phyloP scores from a whole-genome alignment of 345 rosid genomes.

The Draba incana region DNA sequence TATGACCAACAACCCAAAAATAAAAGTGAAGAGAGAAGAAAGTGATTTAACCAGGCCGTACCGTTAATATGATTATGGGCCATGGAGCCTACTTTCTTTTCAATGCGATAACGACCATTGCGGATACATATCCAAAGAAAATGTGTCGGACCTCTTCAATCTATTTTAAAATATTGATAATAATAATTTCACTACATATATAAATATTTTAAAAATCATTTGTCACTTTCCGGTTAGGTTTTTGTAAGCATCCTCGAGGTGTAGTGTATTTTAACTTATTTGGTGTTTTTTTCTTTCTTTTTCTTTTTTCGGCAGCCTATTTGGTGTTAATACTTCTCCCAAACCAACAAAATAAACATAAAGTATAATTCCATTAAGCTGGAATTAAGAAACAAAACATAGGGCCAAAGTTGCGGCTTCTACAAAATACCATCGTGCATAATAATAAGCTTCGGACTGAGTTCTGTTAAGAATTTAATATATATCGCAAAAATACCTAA shows the following conservation, averaged over 20 bases:
- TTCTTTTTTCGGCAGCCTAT: no score
- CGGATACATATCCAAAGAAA: slow-evolving; percentile 28
- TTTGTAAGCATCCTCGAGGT: neutral
- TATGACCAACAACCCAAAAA: slow-evolving; percentile 26
- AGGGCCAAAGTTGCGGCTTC: neutral
- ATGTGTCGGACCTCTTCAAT: slow-evolving; percentile 36
- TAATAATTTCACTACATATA: neutral
- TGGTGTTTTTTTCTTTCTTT: no score
- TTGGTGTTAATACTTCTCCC: neutral
- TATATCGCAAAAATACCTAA: no score
- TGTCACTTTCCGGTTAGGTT: slow-evolving; percentile 20
- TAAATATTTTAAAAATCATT: neutral
- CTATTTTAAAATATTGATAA: no score
- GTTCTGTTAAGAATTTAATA: no score
- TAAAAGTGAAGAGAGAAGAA: slow-evolving; percentile 19
- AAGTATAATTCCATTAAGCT: neutral
- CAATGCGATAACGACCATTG: slow-evolving; percentile 41
- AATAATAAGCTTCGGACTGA: no score
- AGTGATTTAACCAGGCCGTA: slow-evolving; percentile 36
- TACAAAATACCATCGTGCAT: neutral
- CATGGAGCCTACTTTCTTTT: slow-evolving; percentile 44
- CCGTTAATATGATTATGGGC: slow-evolving; percentile 44
- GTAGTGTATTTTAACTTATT: neutral
- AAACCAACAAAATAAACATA: neutral
- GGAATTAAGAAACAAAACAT: no score